phyloP scores from a whole-genome alignment of 345 rosid genomes.

The Populus deltoides region DNA sequence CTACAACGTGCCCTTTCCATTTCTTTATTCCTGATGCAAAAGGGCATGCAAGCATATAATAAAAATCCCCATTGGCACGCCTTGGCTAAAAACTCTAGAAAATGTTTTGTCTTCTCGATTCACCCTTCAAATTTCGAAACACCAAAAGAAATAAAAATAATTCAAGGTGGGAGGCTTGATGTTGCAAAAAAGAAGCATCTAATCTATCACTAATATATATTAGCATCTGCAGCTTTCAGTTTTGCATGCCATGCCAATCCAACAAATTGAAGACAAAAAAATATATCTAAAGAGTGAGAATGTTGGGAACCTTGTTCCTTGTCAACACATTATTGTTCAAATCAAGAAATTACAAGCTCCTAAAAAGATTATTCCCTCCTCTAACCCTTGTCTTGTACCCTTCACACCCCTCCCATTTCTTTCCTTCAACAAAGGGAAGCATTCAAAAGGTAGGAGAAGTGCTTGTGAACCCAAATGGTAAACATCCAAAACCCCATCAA shows the following conservation, averaged over 20 bases:
- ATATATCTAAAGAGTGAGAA: conserved; percentile 21
- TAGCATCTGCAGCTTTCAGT: background rate
- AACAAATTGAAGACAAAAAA: conserved; percentile 51
- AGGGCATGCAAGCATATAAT: background rate
- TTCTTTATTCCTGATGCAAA: background rate
- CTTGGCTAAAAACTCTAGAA: background rate
- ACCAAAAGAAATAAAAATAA: background rate
- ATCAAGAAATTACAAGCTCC: conserved; percentile 36
- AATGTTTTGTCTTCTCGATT: background rate
- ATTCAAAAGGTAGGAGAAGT: background rate
- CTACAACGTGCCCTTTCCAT: background rate
- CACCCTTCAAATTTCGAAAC: background rate
- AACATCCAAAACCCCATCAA: conserved; percentile 18
- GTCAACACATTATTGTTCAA: conserved; percentile 45
- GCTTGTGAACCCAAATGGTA: background rate
- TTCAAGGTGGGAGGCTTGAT: background rate
- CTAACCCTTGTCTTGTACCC: conserved; percentile 36
- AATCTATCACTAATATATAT: background rate
- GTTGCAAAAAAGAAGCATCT: background rate
- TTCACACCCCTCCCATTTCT: conserved; percentile 12
- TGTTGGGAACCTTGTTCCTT: conserved; percentile 46
- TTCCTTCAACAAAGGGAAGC: conserved; percentile 25
- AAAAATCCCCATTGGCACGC: background rate
- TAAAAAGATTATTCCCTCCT: conserved; percentile 40
- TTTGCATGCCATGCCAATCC: conserved; percentile 70